Evolutionary conservation across 164 flowering plant species (phyloP).

Genomic region (Vitis rotundifolia): DNA sequence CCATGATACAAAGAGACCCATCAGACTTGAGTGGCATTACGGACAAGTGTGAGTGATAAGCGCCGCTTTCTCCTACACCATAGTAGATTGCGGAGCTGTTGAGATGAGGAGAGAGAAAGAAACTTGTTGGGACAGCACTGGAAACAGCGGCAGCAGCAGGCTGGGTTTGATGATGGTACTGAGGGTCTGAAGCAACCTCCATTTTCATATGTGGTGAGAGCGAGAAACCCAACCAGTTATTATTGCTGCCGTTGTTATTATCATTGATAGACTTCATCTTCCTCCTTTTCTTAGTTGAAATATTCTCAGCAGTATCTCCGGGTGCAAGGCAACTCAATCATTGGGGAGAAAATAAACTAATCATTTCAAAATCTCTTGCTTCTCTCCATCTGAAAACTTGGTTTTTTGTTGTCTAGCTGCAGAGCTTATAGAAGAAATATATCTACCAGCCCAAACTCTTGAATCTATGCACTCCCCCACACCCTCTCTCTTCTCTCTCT

Average conservation of each 20-base stretch:
- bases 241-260: constrained; percentile 20
- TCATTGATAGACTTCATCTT: constrained; percentile 70
- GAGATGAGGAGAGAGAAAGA: constrained; percentile 43
- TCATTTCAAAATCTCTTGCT: constrained; percentile 39
- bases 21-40: constrained; percentile 89
- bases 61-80: constrained; percentile 40
- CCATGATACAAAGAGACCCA: constrained; percentile 90
- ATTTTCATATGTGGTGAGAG: constrained; percentile 78
- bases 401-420: constrained; percentile 40
- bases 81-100: constrained; percentile 40
- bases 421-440: constrained; percentile 25
- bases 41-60: constrained; percentile 45
- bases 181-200: constrained; percentile 48
- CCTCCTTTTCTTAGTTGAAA: constrained; percentile 2
- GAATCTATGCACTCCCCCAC: constrained; percentile 14
- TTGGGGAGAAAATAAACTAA: constrained; percentile 50
- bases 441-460: constrained; percentile 15
- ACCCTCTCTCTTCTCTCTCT: not conserved
- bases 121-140: constrained; percentile 39
- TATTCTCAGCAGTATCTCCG: constrained; percentile 11
- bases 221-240: constrained; percentile 87
- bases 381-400: constrained; percentile 26
- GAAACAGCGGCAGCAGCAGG: constrained; percentile 29
- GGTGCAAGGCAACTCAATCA: constrained; percentile 58
- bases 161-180: constrained; percentile 28